Percentiles rank a stretch among this genome's conserved stretches.
Conservation (phyloP, 116 monocot species). For the Posidonia oceanica region DNA sequence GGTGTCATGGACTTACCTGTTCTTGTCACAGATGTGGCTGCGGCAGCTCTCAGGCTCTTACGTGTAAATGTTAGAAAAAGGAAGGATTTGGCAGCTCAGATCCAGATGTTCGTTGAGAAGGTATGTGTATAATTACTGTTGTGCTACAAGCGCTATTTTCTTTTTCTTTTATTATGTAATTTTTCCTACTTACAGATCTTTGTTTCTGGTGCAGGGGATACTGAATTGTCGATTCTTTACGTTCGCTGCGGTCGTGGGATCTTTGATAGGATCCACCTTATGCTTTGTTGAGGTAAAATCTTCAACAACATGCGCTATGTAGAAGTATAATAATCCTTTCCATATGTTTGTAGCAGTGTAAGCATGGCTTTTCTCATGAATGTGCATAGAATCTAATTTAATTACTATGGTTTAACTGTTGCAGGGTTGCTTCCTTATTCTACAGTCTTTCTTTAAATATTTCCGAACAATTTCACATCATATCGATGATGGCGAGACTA, state of each 20-base stretch:
- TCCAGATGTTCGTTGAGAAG: constrained; percentile 13
- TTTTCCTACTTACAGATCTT: neutral
- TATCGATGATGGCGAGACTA: constrained; percentile 18
- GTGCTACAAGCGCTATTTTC: neutral
- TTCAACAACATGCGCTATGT: too few relatives aligned
- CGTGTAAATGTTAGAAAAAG: neutral
- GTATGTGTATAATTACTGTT: neutral
- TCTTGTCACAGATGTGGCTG: neutral
- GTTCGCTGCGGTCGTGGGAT: constrained; percentile 47
- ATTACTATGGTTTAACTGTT: too few relatives aligned
- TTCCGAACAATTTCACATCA: constrained; percentile 15
- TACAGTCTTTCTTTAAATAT: constrained; percentile 22
- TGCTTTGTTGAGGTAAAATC: constrained; percentile 48
- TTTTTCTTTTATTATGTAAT: neutral
- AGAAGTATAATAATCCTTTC: neutral
- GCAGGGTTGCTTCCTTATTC: constrained; percentile 18
- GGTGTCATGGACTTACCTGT: neutral
- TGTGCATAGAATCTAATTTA: too few relatives aligned
- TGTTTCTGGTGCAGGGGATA: constrained; percentile 20
- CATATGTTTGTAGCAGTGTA: neutral
- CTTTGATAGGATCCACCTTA: constrained; percentile 43
- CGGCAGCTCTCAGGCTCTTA: neutral
- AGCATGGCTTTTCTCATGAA: too few relatives aligned
- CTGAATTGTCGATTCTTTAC: constrained; percentile 39
- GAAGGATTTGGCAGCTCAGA: constrained; percentile 3